Percentiles rank a stretch among this genome's conserved stretches.
These are phyloP conservation scores for Cubamyces lactineus DNA, from an alignment of 768 basidiomycete species.

Conservation along the genomic window DNA sequence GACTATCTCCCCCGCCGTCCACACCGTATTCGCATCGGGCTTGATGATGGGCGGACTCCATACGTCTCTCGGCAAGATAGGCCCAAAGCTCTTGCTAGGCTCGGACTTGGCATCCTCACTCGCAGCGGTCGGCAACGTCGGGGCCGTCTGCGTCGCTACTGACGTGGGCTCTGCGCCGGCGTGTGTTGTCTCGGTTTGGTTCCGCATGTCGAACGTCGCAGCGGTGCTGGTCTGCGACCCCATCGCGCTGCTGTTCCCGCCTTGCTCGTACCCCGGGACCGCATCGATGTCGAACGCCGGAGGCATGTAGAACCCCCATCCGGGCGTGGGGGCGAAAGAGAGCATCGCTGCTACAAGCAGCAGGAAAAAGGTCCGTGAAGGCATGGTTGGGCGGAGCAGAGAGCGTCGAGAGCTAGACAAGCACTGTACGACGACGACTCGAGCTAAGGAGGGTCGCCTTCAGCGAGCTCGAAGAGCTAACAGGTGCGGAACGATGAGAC, in stretches of 20 bases:
- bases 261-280: not conserved
- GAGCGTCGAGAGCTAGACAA: not conserved
- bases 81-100: not conserved
- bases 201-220: not conserved
- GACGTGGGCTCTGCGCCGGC: not conserved
- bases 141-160: not conserved
- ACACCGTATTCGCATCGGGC: constrained; percentile 50
- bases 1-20: constrained; percentile 50
- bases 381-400: not conserved
- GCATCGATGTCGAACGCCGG: constrained; percentile 12
- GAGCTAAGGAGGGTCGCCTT: too few relatives aligned
- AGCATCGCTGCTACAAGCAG: not conserved
- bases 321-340: not conserved
- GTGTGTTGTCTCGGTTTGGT: not conserved
- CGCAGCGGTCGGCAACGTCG: not conserved
- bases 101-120: too few relatives aligned
- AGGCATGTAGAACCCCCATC: constrained; percentile 20
- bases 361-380: not conserved
- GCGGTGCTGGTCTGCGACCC: not conserved
- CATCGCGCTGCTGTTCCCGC: not conserved
- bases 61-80: constrained; percentile 36
- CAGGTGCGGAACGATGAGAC: too few relatives aligned
- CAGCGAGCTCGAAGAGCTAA: too few relatives aligned
- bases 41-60: constrained; percentile 53
- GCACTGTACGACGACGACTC: too few relatives aligned